Evolutionary conservation across 2,329 filamentous ascomycete species (phyloP).

Genomic region (Metarhizium robertsii): DNA sequence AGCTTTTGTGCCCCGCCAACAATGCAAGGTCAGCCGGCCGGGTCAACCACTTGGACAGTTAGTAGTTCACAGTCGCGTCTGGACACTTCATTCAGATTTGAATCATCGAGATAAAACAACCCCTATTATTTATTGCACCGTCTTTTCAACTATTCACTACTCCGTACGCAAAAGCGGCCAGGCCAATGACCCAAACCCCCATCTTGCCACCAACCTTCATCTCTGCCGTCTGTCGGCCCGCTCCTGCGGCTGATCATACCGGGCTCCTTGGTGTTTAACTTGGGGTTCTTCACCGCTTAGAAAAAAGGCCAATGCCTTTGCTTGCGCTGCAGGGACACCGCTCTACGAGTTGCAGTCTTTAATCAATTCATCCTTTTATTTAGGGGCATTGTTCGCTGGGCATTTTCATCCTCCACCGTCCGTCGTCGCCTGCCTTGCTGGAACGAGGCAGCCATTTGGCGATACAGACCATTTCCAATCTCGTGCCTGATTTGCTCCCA

Average conservation of each 20-base stretch:
- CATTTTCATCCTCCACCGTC: no score
- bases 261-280: neutral
- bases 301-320: neutral
- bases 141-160: neutral
- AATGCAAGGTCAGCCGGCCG: no score
- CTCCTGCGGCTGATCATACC: neutral
- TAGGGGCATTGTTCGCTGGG: no score
- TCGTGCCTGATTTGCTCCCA: constrained; percentile 1
- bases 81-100: no score
- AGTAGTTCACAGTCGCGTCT: no score
- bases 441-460: no score
- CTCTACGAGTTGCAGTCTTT: neutral
- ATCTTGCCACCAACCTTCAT: neutral
- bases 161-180: neutral
- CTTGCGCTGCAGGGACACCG: neutral
- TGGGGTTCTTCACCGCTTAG: neutral
- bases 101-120: no score
- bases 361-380: no score
- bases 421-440: no score
- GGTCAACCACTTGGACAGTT: no score
- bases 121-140: neutral
- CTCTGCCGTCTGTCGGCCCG: neutral
- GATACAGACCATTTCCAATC: neutral
- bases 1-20: no score
- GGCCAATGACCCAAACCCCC: no score